Percentiles rank a stretch among this genome's conserved stretches.
phyloP scores from a whole-genome alignment of 768 basidiomycete species.

The Imleria badia region DNA sequence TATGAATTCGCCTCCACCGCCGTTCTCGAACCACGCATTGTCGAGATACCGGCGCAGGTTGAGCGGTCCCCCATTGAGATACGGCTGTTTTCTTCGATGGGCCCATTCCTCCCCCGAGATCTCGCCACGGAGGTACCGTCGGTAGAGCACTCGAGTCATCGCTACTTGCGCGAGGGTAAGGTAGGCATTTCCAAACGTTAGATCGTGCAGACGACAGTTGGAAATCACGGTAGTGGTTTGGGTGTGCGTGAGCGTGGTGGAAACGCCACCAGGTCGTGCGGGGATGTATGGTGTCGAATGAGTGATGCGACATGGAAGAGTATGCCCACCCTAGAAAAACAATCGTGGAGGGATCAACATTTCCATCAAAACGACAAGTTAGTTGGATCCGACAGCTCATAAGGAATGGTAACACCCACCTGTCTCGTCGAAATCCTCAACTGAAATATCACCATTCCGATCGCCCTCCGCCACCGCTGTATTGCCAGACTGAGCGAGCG shows the following conservation, averaged over 20 bases:
- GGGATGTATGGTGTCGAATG: too few relatives aligned
- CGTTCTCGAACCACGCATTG: constrained; percentile 43
- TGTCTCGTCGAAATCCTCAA: too few relatives aligned
- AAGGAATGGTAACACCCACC: too few relatives aligned
- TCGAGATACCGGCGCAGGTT: constrained; percentile 53
- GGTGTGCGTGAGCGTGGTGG: constrained; percentile 26
- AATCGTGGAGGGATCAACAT: too few relatives aligned
- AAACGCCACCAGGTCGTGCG: constrained; percentile 32
- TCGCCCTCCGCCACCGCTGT: too few relatives aligned
- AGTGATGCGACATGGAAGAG: too few relatives aligned
- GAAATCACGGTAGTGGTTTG: constrained; percentile 32
- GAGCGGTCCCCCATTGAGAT: constrained; percentile 47
- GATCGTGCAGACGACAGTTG: constrained; percentile 40
- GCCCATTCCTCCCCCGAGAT: constrained; percentile 53
- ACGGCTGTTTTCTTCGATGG: constrained; percentile 46
- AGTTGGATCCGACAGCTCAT: too few relatives aligned
- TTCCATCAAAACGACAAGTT: too few relatives aligned
- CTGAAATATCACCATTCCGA: too few relatives aligned
- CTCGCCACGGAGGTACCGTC: constrained; percentile 45
- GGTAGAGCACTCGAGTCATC: constrained; percentile 49
- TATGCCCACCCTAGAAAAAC: too few relatives aligned
- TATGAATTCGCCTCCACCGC: constrained; percentile 44
- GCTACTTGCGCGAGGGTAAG: constrained; percentile 53
- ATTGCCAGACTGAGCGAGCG: too few relatives aligned
- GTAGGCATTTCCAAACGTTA: constrained; percentile 53